Evolutionary conservation across 176 grass and related monocot species (phyloP), one percentile per base, ranked within the genome.

Genomic region (Secale cereale): DNA sequence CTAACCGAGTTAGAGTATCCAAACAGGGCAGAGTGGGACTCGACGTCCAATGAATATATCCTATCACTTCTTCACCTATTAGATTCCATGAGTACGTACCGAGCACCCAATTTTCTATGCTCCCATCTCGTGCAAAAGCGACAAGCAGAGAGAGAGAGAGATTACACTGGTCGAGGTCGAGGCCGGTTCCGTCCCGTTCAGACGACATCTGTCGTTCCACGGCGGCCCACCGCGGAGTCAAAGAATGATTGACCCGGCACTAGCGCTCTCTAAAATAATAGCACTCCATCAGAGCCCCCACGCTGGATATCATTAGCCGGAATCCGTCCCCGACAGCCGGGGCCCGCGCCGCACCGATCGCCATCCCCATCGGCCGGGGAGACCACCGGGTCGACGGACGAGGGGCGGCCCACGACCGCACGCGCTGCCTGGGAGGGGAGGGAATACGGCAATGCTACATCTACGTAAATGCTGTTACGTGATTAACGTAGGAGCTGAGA

Each of bases 281-380:
- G n/a, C n/a, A n/a, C 1, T 1, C 4, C 7, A 3, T 32, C 2
- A 31, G 57, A 26, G 33, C 59, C 32, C 23, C 9, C 72, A 7
- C 15, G 60, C 10, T 0, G 22, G 23, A 41, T 33, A 80, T 81
- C 35, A 76, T 81, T 61, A 36, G 32, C 14, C 45, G 40, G 40
- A 3, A 41, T 16, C 14, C 4, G 87, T 77, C 62, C 36, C 80
- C 39, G 86, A 83, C 79, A 83, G 1, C 10, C 45, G 37, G 86
- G 62, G 0, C 80, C 70, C 8, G 12, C 12, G 9, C 17, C 23
- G 41, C 20, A 27, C 32, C 85, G 72, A 88, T 83, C 80, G 8
- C 74, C 86, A 88, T 83, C 80, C 5, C 74, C 86, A 64, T 88
- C 86, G 2, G 36, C 9, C 35, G 11, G 35, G 67, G 68, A 46